phyloP scores from a whole-genome alignment of 2,329 filamentous ascomycete species.

The Cytospora schulzeri region DNA sequence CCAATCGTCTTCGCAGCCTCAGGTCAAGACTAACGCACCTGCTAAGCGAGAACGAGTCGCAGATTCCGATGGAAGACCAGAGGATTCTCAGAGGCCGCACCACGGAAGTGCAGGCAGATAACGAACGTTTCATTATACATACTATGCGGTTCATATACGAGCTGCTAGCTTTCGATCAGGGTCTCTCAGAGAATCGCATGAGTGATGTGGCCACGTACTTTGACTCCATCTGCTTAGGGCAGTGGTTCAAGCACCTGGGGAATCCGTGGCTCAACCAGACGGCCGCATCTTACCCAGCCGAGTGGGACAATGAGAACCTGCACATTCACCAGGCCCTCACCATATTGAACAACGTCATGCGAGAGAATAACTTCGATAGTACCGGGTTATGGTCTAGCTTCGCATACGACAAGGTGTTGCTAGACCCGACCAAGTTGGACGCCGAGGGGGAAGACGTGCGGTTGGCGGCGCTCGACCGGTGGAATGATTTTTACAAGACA shows the following conservation, averaged over 20 bases:
- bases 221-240: constrained; percentile 1
- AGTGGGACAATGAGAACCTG: too few species aligned
- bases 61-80: too few species aligned
- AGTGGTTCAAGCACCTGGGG: too few species aligned
- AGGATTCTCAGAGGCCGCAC: too few species aligned
- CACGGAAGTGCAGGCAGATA: background rate
- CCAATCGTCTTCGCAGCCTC: too few species aligned
- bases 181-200: background rate
- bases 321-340: too few species aligned
- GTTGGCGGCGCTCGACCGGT: rapidly evolving
- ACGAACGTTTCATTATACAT: background rate
- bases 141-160: background rate
- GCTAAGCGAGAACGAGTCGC: too few species aligned
- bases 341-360: too few species aligned
- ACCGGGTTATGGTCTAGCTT: background rate
- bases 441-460: background rate
- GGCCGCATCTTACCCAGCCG: too few species aligned
- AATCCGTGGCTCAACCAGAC: too few species aligned
- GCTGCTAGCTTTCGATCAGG: constrained; percentile 1
- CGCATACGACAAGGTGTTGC: background rate
- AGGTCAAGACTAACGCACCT: too few species aligned
- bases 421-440: background rate
- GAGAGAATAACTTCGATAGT: too few species aligned
- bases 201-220: background rate
- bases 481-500: background rate